Percentiles rank a stretch among this genome's conserved stretches.
phyloP scores from a whole-genome alignment of 257 asterid species.

The Capsicum pubescens region DNA sequence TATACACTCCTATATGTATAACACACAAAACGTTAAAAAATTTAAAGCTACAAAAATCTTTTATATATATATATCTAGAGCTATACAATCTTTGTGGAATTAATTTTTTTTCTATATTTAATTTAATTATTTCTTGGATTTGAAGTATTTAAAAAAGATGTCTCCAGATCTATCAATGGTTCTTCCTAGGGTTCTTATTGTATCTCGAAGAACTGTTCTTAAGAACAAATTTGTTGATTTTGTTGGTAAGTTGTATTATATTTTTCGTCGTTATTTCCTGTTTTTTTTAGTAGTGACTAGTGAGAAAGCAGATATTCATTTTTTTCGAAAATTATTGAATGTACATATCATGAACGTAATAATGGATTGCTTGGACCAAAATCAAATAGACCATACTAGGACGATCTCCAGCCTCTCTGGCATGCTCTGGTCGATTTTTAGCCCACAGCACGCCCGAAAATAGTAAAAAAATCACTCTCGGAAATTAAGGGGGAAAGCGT shows the following conservation, averaged over 20 bases:
- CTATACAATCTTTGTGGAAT: not conserved
- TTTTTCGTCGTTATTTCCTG: not conserved
- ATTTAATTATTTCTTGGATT: not conserved
- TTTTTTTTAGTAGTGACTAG: not conserved
- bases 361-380: too few relatives aligned
- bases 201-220: conserved; percentile 66
- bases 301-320: too few relatives aligned
- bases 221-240: conserved; percentile 81
- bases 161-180: conserved; percentile 57
- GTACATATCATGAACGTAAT: too few relatives aligned
- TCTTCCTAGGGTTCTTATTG: conserved; percentile 74
- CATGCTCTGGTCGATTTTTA: too few relatives aligned
- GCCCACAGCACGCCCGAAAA: too few relatives aligned
- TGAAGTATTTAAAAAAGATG: conserved; percentile 26
- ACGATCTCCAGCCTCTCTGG: too few relatives aligned
- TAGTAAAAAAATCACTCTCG: too few relatives aligned
- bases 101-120: not conserved
- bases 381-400: too few relatives aligned
- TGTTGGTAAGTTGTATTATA: conserved; percentile 49
- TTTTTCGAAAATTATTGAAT: too few relatives aligned
- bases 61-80: not conserved
- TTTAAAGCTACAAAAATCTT: not conserved
- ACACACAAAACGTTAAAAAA: not conserved
- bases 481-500: too few relatives aligned
- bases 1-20: not conserved